Percentiles rank a stretch among this genome's conserved stretches.
These are phyloP conservation scores for Vaccinium vitisidaea DNA, from an alignment of 148 eudicot species.

Conservation along the genomic window DNA sequence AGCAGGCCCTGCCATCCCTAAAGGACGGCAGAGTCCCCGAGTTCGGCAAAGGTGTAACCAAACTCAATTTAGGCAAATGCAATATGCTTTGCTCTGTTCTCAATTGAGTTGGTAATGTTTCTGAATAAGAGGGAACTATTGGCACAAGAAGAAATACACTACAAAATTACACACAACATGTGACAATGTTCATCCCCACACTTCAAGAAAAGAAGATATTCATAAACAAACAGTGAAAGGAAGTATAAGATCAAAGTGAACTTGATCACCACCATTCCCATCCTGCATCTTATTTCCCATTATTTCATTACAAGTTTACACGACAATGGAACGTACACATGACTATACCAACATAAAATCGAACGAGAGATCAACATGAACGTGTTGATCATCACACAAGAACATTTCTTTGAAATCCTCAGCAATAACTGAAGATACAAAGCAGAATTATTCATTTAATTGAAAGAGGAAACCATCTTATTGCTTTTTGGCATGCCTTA, in stretches of 20 bases:
- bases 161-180: neutral
- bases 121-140: too few relatives aligned
- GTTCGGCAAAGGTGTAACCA: too few relatives aligned
- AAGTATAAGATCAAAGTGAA: neutral
- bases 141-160: too few relatives aligned
- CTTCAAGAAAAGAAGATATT: neutral
- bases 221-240: neutral
- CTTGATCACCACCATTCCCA: neutral
- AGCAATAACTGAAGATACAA: neutral
- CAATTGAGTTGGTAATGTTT: too few relatives aligned
- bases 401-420: neutral
- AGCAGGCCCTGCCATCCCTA: too few relatives aligned
- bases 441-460: neutral
- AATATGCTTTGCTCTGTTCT: too few relatives aligned
- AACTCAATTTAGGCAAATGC: too few relatives aligned
- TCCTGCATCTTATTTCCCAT: neutral
- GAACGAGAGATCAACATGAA: constrained; percentile 13
- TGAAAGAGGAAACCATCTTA: neutral
- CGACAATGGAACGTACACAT: neutral
- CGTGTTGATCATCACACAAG: constrained; percentile 10
- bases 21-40: too few relatives aligned
- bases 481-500: constrained; percentile 43
- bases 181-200: neutral
- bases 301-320: neutral
- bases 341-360: neutral